Base-by-base conservation (phyloP, 768 basidiomycete species). In the Porphyrellus cyaneotinctus region DNA sequence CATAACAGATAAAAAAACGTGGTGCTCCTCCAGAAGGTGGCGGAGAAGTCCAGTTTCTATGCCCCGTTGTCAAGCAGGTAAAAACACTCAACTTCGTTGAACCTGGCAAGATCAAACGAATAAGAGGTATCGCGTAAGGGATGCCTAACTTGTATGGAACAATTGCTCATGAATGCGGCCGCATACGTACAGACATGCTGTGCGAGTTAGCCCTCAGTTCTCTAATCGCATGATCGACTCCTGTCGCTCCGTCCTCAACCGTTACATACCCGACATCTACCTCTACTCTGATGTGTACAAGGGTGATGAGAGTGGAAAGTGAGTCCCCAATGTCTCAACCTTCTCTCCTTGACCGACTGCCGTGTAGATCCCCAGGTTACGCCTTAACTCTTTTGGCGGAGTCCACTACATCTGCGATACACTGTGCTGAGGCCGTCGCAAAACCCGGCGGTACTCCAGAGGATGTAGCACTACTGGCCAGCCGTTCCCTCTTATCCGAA, bases 261-360 rank as follows among this genome's bases (percentile, higher is more conserved):
- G 94, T 5, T 97, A 90, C 68, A 97, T 98, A 53, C 95, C 97
- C 33, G 97, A 99, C 67, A 94, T 97, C 26, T 97, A 98, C 71
- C 82, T 99, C 35, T 95, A 97, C 68, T 95, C 97, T 4, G 97
- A 99, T 58, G 94, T 97, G 22, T 98, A 97, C 73, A 95, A 97
- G 68, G 95, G 95, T 8, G 90, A 91, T 17, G 97, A 98, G 56
- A 94, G 92, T 59, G 95, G 95, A 70, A 97, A 93, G 95, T 95
- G 60, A 56, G 93, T 73, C 0, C 23, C 13, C 35, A 14, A 26
- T 13, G 32, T 47, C n/a, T 35, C 36, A 32, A 33, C 28, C 24
- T 35, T 44, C 6, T 24, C n/a, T 26, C 31, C 20, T 13, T 43
- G 15, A 47, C 45, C 49, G 24, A 47, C 12, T 17, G 48, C 23